Evolutionary conservation across 768 basidiomycete genomes (phyloP), one percentile per base, ranked within the genome.

Genomic region (Trametes cingulata): DNA sequence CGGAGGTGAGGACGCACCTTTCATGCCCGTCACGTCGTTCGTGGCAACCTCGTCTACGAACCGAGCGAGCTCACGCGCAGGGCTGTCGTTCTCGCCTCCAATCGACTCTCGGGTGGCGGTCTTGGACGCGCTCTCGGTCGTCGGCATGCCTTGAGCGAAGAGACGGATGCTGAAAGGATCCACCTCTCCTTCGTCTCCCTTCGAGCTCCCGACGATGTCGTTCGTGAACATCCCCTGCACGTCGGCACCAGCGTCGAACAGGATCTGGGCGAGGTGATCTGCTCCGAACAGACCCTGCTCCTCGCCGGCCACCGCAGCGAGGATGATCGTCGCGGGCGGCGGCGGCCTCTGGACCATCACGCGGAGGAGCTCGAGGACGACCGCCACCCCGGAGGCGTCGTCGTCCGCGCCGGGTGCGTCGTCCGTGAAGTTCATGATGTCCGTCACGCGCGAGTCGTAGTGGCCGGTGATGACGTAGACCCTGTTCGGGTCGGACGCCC

Each of bases 191-290:
- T 81, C 77, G 62, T 83, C 82, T 9, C 69, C 81, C 48, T 76
- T 80, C 12, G 81, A 75, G 49, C 79, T 79, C 1, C 82, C 82
- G 7, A 84, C 81, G 61, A 84, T 83, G 63, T 84, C 83, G 64
- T 84, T 84, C 63, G 82, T 77, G 53, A 83, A 71, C 82, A 83
- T 83, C 19, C 81, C 82, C 65, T 85, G 82, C 5, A 83, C 79
- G 63, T 84, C 79, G 3, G 75, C 75, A 12, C 80, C 76, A 5
- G 76, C 73, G 7, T 72, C 73, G 29, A 74, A 73, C 52, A 83
- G 69, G 19, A 72, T 67, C 52, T 74, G 71, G 10, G 82, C 83
- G 69, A 82, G 73, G 67, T 80, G 80, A 33, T 74, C 69, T 1
- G 82, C 76, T 0, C 82, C 82, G 61, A 72, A 80, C 8, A 83